These are phyloP conservation scores for Irpex lacteus DNA, from an alignment of 1,284 basidiomycete species.

Conservation along the genomic window DNA sequence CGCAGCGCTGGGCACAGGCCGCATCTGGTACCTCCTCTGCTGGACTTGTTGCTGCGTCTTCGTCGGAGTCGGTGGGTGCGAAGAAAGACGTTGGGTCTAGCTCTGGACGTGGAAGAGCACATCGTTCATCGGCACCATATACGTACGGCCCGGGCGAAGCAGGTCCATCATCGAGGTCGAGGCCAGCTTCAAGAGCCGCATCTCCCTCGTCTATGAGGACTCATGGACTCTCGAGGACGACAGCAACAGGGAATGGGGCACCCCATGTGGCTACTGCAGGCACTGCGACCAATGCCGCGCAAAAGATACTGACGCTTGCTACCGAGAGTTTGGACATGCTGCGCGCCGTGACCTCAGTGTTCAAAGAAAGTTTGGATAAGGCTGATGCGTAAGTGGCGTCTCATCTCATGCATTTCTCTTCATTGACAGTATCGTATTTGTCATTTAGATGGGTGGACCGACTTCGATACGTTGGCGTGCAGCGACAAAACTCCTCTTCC, in stretches of 20 bases:
- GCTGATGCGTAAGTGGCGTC: slow-evolving; percentile 73
- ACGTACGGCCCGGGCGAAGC: slow-evolving; percentile 28
- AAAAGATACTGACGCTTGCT: slow-evolving; percentile 79
- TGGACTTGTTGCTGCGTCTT: neutral
- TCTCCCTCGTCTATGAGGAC: slow-evolving; percentile 21
- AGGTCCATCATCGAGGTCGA: slow-evolving; percentile 29
- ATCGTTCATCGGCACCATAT: slow-evolving; percentile 21
- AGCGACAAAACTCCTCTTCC: slow-evolving; percentile 42
- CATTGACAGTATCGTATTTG: slow-evolving; percentile 3
- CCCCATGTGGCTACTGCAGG: slow-evolving; percentile 30
- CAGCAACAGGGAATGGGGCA: slow-evolving; percentile 12
- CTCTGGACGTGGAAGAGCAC: slow-evolving; percentile 12
- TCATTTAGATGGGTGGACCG: slow-evolving; percentile 72
- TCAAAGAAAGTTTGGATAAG: slow-evolving; percentile 84
- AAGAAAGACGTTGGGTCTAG: slow-evolving; percentile 14
- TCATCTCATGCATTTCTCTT: neutral
- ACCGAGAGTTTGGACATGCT: slow-evolving; percentile 93
- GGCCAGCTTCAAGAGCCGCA: slow-evolving; percentile 31
- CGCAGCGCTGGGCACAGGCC: slow-evolving; percentile 70
- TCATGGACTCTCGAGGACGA: slow-evolving; percentile 27
- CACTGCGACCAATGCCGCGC: slow-evolving; percentile 67
- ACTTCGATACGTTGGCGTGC: slow-evolving; percentile 70
- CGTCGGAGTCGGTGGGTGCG: slow-evolving; percentile 7
- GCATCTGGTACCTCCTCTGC: slow-evolving; percentile 4
- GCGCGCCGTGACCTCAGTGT: slow-evolving; percentile 80